phyloP scores from a whole-genome alignment of 2,329 filamentous ascomycete genomes.

The Aspergillus amoenus region DNA sequence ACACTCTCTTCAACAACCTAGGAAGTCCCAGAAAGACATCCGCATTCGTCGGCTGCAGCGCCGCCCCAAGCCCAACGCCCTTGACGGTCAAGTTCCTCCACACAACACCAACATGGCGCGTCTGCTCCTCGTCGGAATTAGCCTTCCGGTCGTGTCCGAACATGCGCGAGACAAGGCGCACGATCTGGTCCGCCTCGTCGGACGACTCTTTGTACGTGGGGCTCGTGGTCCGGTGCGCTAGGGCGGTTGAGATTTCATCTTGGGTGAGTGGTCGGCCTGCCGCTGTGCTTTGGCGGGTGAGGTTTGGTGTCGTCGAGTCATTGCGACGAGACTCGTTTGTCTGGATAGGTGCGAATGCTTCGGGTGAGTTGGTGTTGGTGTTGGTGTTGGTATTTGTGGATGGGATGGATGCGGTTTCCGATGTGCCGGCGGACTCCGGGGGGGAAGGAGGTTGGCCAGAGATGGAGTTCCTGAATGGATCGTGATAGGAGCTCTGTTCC shows the following conservation, averaged over 20 bases:
- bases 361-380: too few species aligned
- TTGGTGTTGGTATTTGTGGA: too few species aligned
- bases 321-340: conserved; percentile 8
- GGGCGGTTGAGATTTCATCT: conserved; percentile 18
- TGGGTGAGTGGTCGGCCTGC: conserved; percentile 13
- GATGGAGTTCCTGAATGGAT: too few species aligned
- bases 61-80: conserved; percentile 66
- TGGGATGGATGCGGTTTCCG: too few species aligned
- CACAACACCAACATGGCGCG: conserved; percentile 66
- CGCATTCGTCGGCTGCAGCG: conserved; percentile 56
- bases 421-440: too few species aligned
- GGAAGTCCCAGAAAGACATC: conserved; percentile 55
- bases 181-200: conserved; percentile 34
- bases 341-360: conserved; percentile 7
- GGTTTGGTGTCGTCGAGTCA: not conserved
- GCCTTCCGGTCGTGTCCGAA: conserved; percentile 65
- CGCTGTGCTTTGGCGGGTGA: not conserved
- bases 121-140: conserved; percentile 68
- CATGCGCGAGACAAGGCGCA: conserved; percentile 65
- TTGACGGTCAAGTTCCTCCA: conserved; percentile 71
- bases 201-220: conserved; percentile 21
- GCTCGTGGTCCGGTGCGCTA: conserved; percentile 28
- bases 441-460: too few species aligned
- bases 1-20: conserved; percentile 47
- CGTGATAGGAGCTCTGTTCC: too few species aligned